A percentile compares a stretch with the other conserved stretches of the same genome.
Conservation (phyloP, 306 rosid species). For the Dicorynia guianensis region DNA sequence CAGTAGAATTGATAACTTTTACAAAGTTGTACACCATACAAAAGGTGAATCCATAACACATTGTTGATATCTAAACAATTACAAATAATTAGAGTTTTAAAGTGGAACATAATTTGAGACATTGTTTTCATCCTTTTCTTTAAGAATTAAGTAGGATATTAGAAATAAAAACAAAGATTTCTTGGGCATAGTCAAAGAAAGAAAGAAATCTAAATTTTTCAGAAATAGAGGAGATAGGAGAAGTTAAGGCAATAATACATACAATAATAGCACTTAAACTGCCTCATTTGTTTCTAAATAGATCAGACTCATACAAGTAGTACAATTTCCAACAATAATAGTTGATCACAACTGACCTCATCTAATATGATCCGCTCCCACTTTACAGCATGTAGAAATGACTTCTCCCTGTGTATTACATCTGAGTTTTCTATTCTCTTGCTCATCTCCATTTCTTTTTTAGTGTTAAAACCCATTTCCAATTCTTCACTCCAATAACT, state of each 20-base stretch:
- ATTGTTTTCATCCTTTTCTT: not conserved
- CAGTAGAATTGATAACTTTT: conserved; percentile 15
- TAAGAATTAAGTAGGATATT: not conserved
- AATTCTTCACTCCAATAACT: conserved; percentile 35
- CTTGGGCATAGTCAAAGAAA: conserved; percentile 14
- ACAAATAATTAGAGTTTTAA: not conserved
- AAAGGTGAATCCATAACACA: not conserved
- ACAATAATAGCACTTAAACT: too few species aligned
- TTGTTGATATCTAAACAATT: not conserved
- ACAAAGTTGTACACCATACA: not conserved
- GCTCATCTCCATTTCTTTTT: not conserved
- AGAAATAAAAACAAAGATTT: not conserved
- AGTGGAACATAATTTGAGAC: conserved; percentile 7
- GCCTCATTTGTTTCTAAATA: too few species aligned
- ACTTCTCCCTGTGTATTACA: conserved; percentile 39
- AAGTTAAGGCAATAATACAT: too few species aligned
- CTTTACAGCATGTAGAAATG: conserved; percentile 72
- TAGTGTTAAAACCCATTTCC: not conserved
- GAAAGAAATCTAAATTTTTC: too few species aligned
- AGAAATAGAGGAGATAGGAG: too few species aligned
- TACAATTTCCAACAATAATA: conserved; percentile 4
- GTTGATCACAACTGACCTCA: conserved; percentile 66
- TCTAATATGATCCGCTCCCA: conserved; percentile 92
- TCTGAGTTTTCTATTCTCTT: conserved; percentile 23
- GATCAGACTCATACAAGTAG: not conserved